Conservation (phyloP, 2,329 filamentous ascomycete species). For the Macrophomina tecta region DNA sequence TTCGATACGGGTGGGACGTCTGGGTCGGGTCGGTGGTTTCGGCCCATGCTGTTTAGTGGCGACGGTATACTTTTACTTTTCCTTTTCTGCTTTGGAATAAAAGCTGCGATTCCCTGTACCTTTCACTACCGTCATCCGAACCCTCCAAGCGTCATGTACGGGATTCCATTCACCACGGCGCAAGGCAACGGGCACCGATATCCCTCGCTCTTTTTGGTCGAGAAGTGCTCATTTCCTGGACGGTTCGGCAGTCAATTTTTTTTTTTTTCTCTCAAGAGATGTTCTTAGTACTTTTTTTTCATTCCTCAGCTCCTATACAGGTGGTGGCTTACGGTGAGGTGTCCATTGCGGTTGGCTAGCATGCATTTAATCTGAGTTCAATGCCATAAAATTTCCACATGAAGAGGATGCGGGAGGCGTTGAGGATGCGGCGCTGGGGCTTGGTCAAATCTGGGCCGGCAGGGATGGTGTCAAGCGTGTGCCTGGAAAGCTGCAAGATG, state of each 20-base stretch:
- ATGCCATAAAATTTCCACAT: slow-evolving; percentile 20
- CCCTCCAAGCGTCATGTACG: slow-evolving; percentile 23
- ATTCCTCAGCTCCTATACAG: slow-evolving; percentile 27
- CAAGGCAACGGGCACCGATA: slow-evolving; percentile 27
- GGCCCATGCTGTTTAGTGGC: slow-evolving; percentile 25
- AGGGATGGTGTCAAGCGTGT: neutral
- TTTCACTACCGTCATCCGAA: slow-evolving; percentile 27
- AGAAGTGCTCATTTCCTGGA: slow-evolving; percentile 26
- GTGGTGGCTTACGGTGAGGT: slow-evolving; percentile 27
- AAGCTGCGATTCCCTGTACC: slow-evolving; percentile 29
- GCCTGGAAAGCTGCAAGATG: neutral
- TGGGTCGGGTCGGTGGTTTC: slow-evolving; percentile 28
- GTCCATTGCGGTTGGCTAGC: slow-evolving; percentile 27
- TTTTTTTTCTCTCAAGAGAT: slow-evolving; percentile 25
- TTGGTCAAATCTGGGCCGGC: neutral
- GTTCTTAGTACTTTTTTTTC: slow-evolving; percentile 24
- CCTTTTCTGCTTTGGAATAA: slow-evolving; percentile 29
- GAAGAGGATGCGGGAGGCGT: neutral
- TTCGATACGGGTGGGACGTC: slow-evolving; percentile 27
- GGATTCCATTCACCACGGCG: slow-evolving; percentile 26
- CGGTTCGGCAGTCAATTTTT: slow-evolving; percentile 22
- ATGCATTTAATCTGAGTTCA: slow-evolving; percentile 27
- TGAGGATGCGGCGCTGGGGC: neutral
- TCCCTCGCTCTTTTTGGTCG: slow-evolving; percentile 26
- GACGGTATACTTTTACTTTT: slow-evolving; percentile 23